Evolutionary conservation across 257 asterid species (phyloP), one percentile per base, ranked within the genome.

Genomic region (Solanum sejunctum): DNA sequence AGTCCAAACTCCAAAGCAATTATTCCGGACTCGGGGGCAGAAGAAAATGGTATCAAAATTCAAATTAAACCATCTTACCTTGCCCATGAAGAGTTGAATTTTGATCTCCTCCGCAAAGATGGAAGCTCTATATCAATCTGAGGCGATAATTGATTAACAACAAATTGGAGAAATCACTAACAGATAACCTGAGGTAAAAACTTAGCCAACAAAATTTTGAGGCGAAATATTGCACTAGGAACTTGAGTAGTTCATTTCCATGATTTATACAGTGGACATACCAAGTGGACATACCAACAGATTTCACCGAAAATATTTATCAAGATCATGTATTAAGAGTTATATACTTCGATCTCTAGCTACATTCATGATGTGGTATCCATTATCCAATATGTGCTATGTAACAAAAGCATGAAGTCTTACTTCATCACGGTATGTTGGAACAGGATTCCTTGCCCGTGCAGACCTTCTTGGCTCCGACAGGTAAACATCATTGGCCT

Each of bases 391-490:
- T 12, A 32, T 32, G 75, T 20, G 12, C 8, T 5, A 64, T 63
- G 43, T 41, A 15, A 15, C 72, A 15, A 63, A 55, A 80, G 45
- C 32, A 20, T 47, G 61, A 85, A 70, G 83, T 80, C 94, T 94
- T 87, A 94, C 97, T 84, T 95, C 94, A 85, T 95, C 99, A 60
- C 90, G 90, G 86, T 95, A 95, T 10, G 98, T 85, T 47, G 88
- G 20, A 87, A 91, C 93, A 47, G 91, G 88, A 77, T 88, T 95
- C 47, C 98, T 97, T 21, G 88, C 92, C 23, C 99, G 93, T 80
- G 96, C 87, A 12, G 99, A 95, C 67, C 99, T 98, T 71, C 98
- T 92, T 86, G 97, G 99, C 92, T 95, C 98, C 63, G 85, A 61
- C 83, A 78, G 61, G 87, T 21, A 88, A 52, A 26, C 77, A 55